Percentiles rank a stretch among this genome's conserved stretches.
phyloP scores from a whole-genome alignment of 2,329 filamentous ascomycete species.

The Diaporthe sp. region DNA sequence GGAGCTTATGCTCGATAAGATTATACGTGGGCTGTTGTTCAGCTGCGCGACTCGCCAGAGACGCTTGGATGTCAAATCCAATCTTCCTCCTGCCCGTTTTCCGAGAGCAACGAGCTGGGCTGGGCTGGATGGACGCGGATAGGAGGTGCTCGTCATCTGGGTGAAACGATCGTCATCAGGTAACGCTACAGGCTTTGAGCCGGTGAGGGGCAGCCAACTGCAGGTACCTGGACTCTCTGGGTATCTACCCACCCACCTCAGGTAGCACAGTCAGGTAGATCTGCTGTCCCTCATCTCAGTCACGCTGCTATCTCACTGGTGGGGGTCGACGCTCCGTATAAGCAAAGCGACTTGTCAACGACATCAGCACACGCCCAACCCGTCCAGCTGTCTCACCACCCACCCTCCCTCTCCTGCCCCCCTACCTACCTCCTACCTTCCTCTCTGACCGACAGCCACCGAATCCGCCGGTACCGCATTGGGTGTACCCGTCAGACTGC shows the following conservation, averaged over 20 bases:
- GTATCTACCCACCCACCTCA: neutral
- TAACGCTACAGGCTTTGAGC: neutral
- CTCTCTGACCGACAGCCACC: slow-evolving; percentile 13
- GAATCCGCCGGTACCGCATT: slow-evolving; percentile 15
- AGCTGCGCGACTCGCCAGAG: slow-evolving; percentile 10
- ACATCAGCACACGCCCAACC: slow-evolving; percentile 31
- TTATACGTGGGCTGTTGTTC: slow-evolving; percentile 5
- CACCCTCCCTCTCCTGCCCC: neutral
- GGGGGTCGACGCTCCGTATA: slow-evolving; percentile 10
- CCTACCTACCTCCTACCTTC: slow-evolving; percentile 12
- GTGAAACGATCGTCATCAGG: slow-evolving; percentile 27
- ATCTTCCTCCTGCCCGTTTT: too few relatives aligned
- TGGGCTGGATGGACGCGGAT: neutral
- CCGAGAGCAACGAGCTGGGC: neutral
- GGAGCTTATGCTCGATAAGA: slow-evolving; percentile 20
- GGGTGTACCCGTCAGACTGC: neutral
- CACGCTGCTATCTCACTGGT: slow-evolving; percentile 14
- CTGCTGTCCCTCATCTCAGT: slow-evolving; percentile 26
- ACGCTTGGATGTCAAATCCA: slow-evolving; percentile 24
- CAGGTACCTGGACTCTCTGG: slow-evolving; percentile 9
- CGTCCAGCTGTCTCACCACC: slow-evolving; percentile 18
- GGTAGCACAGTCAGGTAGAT: slow-evolving; percentile 10
- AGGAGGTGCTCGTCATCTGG: slow-evolving; percentile 21
- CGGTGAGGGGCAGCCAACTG: slow-evolving; percentile 19
- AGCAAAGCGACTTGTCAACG: slow-evolving; percentile 29